A percentile compares a stretch with the other conserved stretches of the same genome.
These are phyloP conservation scores for Onygena corvina DNA, from an alignment of 2,329 filamentous ascomycete species.

Conservation along the genomic window DNA sequence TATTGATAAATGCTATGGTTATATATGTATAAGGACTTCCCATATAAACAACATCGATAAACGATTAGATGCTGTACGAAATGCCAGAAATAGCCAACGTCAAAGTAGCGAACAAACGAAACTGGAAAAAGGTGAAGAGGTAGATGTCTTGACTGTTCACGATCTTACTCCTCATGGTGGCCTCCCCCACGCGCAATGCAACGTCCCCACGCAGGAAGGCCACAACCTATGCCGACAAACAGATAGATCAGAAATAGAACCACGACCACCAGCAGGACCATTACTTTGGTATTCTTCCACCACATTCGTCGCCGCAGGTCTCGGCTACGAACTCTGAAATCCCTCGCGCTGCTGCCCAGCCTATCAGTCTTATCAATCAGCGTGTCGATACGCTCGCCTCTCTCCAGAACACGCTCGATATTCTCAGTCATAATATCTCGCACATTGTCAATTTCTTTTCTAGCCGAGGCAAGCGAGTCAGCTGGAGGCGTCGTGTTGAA, in stretches of 20 bases:
- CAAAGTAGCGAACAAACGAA: neutral
- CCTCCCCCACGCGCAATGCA: constrained; percentile 25
- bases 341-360: constrained; percentile 72
- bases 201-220: constrained; percentile 46
- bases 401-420: constrained; percentile 77
- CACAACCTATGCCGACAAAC: constrained; percentile 61
- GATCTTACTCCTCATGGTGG: neutral
- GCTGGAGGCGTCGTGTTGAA: constrained; percentile 68
- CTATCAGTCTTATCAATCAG: constrained; percentile 94
- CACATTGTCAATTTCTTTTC: constrained; percentile 84
- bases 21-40: constrained; percentile 3
- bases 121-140: neutral
- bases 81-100: constrained; percentile 2
- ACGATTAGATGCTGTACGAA: neutral
- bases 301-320: constrained; percentile 90
- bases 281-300: constrained; percentile 98
- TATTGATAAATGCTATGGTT: neutral
- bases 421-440: constrained; percentile 91
- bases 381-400: constrained; percentile 84
- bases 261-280: constrained; percentile 66
- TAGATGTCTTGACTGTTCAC: neutral
- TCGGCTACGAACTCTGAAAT: constrained; percentile 78
- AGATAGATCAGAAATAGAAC: constrained; percentile 57
- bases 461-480: constrained; percentile 72
- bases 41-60: constrained; percentile 3